Conservation (phyloP, 495 filamentous ascomycete genomes). For the Niebla homalea region DNA sequence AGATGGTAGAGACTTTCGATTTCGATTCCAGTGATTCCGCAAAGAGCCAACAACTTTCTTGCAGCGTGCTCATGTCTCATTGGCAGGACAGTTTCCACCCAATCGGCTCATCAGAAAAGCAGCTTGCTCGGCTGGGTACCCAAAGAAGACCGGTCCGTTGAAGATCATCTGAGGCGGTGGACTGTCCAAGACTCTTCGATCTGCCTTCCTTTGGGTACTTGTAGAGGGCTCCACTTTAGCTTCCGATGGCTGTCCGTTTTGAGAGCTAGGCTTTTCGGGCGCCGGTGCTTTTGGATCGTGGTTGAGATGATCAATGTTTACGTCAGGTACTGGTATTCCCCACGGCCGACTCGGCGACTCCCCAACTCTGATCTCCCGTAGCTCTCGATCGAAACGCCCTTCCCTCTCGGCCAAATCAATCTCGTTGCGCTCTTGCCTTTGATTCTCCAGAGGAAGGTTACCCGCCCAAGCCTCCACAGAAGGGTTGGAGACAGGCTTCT, state of each 20-base stretch:
- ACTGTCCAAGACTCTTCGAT: not conserved
- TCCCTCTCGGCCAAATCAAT: constrained; percentile 26
- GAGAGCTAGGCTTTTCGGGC: not conserved
- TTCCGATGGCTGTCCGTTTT: not conserved
- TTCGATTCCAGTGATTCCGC: no score
- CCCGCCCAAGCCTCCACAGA: constrained; percentile 73
- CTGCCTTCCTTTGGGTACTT: not conserved
- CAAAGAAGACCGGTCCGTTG: constrained; percentile 80
- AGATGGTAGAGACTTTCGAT: no score
- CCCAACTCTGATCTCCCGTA: constrained; percentile 74
- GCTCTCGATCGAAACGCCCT: constrained; percentile 59
- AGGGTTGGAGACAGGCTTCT: constrained; percentile 41
- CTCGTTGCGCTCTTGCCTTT: constrained; percentile 24
- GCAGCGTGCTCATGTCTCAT: not conserved
- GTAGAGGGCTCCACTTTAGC: not conserved
- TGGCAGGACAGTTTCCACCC: not conserved
- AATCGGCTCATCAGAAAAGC: constrained; percentile 53
- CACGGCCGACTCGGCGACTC: constrained; percentile 84
- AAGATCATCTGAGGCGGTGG: constrained; percentile 56
- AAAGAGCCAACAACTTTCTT: not conserved
- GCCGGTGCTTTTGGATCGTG: constrained; percentile 5
- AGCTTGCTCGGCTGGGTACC: constrained; percentile 69
- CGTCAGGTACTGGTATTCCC: constrained; percentile 67
- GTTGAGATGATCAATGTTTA: constrained; percentile 24
- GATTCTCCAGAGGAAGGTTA: constrained; percentile 27